Evolutionary conservation across 768 basidiomycete species (phyloP).

Genomic region (Rhizopogon salebrosus): DNA sequence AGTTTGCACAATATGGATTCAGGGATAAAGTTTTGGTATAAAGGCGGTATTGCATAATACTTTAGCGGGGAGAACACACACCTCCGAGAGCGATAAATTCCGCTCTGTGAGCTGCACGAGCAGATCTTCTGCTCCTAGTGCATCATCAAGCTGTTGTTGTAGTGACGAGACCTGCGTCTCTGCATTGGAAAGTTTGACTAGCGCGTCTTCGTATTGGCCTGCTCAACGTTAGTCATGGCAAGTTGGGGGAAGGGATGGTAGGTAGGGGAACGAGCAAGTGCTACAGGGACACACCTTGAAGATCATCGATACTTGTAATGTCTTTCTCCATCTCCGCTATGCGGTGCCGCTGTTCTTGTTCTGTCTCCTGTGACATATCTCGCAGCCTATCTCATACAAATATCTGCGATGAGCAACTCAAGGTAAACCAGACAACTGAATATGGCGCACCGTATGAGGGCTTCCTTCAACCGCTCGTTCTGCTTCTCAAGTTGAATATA

Average conservation of each 20-base stretch:
- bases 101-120: conserved; percentile 92
- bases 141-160: conserved; percentile 91
- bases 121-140: conserved; percentile 93
- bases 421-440: neutral
- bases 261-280: neutral
- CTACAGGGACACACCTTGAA: conserved; percentile 55
- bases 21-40: neutral
- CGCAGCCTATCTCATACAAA: conserved; percentile 51
- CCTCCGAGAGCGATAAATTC: conserved; percentile 88
- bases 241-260: neutral
- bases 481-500: conserved; percentile 93
- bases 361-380: conserved; percentile 84
- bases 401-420: neutral
- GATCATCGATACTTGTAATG: conserved; percentile 66
- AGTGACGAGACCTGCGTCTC: conserved; percentile 92
- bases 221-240: conserved; percentile 6
- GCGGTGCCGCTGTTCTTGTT: conserved; percentile 74
- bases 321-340: conserved; percentile 92
- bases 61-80: conserved; percentile 22
- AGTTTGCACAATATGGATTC: neutral
- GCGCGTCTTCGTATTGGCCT: conserved; percentile 78
- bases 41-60: neutral
- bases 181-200: conserved; percentile 81
- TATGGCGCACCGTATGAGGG: conserved; percentile 64
- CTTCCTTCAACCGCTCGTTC: conserved; percentile 93